These are phyloP conservation scores for Solanum acaule DNA, from an alignment of 257 asterid species.

Conservation along the genomic window DNA sequence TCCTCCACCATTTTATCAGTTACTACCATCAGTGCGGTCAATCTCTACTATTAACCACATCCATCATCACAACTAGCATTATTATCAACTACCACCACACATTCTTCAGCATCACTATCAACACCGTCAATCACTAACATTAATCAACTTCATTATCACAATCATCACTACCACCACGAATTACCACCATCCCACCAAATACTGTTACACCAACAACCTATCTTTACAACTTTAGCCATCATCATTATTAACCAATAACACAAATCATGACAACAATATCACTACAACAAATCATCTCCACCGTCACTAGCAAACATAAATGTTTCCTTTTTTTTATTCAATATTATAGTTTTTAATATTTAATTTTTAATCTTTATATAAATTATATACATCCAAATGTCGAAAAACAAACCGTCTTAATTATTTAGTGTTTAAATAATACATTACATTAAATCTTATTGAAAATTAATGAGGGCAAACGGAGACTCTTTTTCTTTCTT, in stretches of 20 bases:
- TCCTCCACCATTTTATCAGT: not conserved
- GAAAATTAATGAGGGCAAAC: not conserved
- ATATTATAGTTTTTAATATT: too few relatives aligned
- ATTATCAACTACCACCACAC: not conserved
- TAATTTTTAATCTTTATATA: too few relatives aligned
- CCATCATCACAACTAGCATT: too few relatives aligned
- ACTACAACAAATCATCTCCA: not conserved
- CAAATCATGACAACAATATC: not conserved
- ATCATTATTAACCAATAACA: not conserved
- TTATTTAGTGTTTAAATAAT: too few relatives aligned
- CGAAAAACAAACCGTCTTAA: not conserved
- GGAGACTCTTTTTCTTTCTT: too few relatives aligned
- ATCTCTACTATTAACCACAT: not conserved
- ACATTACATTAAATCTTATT: not conserved
- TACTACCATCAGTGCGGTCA: not conserved
- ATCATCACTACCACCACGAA: accelerated
- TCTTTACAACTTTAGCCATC: too few relatives aligned
- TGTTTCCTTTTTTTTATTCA: too few relatives aligned
- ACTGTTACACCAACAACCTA: not conserved
- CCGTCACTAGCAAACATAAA: too few relatives aligned
- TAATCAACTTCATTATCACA: not conserved
- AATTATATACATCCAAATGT: too few relatives aligned
- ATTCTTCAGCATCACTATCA: not conserved
- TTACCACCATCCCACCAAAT: not conserved
- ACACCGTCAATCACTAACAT: not conserved